A percentile compares a stretch with the other conserved stretches of the same genome.
phyloP scores from a whole-genome alignment of 495 filamentous ascomycete genomes.

The Hypoxylon subgilvum region DNA sequence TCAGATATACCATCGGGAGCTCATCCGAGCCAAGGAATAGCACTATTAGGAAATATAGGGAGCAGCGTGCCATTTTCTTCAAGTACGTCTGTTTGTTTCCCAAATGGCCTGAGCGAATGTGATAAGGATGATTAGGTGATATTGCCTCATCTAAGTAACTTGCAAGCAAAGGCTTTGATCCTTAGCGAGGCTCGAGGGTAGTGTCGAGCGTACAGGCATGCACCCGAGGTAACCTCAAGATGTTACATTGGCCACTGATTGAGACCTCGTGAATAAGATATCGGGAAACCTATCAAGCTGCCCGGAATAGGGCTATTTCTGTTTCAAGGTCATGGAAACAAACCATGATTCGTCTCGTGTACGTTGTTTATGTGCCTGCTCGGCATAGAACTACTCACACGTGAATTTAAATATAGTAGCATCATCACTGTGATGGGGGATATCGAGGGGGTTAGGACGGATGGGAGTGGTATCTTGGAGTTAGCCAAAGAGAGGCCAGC shows the following conservation, averaged over 20 bases:
- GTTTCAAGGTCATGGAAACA: constrained; percentile 1
- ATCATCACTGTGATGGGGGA: no score
- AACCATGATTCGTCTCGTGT: neutral
- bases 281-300: neutral
- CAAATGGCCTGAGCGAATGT: neutral
- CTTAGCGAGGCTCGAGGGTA: no score
- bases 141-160: neutral
- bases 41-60: neutral
- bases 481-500: neutral
- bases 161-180: no score
- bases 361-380: neutral
- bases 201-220: neutral
- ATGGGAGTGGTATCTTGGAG: no score
- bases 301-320: neutral
- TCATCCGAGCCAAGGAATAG: neutral
- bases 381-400: no score
- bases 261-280: neutral
- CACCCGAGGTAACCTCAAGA: neutral
- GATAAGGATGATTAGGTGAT: neutral
- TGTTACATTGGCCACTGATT: constrained; percentile 17
- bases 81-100: neutral
- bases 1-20: neutral
- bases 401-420: no score
- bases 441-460: no score
- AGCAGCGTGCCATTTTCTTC: neutral